Conservation (phyloP, 176 grass and related monocot genomes). For the Hyparrhenia diplandra region DNA sequence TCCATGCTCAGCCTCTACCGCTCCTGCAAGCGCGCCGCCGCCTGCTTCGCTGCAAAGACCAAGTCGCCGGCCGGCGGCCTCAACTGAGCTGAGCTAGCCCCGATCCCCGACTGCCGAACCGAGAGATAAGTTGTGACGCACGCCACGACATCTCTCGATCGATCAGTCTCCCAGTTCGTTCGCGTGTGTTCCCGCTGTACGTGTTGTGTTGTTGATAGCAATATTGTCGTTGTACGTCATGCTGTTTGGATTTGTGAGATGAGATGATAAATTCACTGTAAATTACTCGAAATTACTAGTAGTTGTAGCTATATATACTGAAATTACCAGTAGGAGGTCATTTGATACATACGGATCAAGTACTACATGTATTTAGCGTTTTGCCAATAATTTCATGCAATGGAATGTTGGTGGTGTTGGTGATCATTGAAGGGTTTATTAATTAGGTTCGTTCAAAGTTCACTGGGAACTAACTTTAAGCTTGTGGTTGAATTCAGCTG, state of each 20-base stretch:
- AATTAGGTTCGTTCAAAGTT: background rate
- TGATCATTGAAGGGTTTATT: background rate
- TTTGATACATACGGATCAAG: no score
- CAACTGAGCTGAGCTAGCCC: background rate
- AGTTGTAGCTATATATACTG: background rate
- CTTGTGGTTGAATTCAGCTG: background rate
- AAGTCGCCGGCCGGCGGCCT: background rate
- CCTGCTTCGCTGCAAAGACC: slow-evolving; percentile 36
- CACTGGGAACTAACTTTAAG: background rate
- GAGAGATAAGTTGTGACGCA: no score
- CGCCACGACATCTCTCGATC: background rate
- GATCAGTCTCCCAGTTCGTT: background rate
- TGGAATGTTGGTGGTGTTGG: background rate
- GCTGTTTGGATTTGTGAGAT: background rate
- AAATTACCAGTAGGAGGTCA: background rate
- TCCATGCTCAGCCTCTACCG: slow-evolving; percentile 46
- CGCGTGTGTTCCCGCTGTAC: no score
- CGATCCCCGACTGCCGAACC: no score
- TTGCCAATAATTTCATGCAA: background rate
- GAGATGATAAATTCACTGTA: slow-evolving; percentile 10
- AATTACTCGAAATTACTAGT: background rate
- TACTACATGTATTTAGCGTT: background rate
- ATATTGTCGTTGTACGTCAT: background rate
- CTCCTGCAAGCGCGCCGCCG: slow-evolving; percentile 49
- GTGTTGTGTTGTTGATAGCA: no score